Percentiles rank a stretch among this genome's conserved stretches.
Evolutionary conservation across 1,284 basidiomycete genomes (phyloP).

Genomic region (Rhodotorula sp.): DNA sequence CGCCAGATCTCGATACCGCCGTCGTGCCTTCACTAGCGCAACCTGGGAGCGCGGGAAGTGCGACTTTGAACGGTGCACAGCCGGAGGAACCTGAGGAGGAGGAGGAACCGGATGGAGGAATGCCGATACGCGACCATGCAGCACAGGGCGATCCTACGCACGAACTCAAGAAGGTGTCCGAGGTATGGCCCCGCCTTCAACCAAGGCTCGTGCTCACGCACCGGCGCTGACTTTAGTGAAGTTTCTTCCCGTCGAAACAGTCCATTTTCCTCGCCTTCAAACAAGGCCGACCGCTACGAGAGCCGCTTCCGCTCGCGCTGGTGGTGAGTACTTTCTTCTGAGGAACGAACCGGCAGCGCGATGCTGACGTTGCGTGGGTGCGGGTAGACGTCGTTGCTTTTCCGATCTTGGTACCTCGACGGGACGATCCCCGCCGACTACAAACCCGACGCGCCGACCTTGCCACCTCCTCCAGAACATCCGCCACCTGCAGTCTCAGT

Average conservation of each 20-base stretch:
- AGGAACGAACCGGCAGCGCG: background rate
- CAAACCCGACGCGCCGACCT: conserved; percentile 14
- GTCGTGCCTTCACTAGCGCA: background rate
- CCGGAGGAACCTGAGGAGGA: background rate
- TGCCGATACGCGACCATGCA: conserved; percentile 15
- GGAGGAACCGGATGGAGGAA: conserved; percentile 31
- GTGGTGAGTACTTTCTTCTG: conserved; percentile 18
- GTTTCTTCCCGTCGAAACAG: background rate
- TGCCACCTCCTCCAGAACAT: background rate
- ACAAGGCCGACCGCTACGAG: conserved; percentile 31
- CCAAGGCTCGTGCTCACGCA: too few relatives aligned
- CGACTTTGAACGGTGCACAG: background rate
- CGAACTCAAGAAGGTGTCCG: conserved; percentile 30
- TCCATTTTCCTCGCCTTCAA: conserved; percentile 40
- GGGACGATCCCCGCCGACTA: conserved; percentile 38
- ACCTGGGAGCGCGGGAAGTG: conserved; percentile 8
- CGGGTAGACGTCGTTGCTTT: conserved; percentile 28
- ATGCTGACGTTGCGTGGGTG: background rate
- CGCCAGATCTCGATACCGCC: background rate
- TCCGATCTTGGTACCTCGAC: conserved; percentile 30
- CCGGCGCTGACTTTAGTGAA: background rate
- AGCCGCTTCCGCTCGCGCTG: conserved; percentile 33
- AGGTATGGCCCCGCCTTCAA: too few relatives aligned
- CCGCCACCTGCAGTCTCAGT: background rate
- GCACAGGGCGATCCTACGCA: conserved; percentile 3